Evolutionary conservation across 2,329 filamentous ascomycete genomes (phyloP), one percentile per base, ranked within the genome.

Genomic region (Cercospora sp.): DNA sequence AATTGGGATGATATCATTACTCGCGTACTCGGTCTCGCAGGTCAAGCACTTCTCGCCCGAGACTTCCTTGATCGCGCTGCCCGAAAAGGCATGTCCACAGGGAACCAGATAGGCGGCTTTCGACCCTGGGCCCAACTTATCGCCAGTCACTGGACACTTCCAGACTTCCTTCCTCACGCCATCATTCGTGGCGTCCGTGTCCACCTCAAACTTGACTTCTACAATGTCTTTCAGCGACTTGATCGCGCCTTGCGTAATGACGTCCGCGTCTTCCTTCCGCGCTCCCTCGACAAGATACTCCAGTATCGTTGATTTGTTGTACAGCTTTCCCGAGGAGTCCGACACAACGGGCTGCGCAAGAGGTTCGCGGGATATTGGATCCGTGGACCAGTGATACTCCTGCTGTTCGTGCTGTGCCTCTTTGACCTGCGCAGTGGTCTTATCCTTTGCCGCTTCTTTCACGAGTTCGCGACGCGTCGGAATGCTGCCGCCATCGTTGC

Each of bases 401-500:
- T 95, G 90, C 51, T 92, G 91, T 80, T 97, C 94, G 77, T 91
- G 89, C 72, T 90, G 90, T 8, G 91, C 90, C 72, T 95, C 93
- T 82, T 98, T 98, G 66, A 97, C 83, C 82, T 98, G 91, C 58
- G 92, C 90, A 30, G 92, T 87, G 37, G 91, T 96, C 24, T 91
- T 91, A 62, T 89, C 87, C 75, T 92, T 91, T 51, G 94, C 93
- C 30, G 94, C 93, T 80, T 94, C 91, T 81, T 97, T 97, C 79
- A 99, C 95, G 57, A 99, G 91, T 81, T 99, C 96, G 77, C 93
- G 91, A 34, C 96, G 92, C 71, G 91, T 98, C 5, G 95, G 95
- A 74, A 99, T 99, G 74, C 92, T 89, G 72, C 95, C 95, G 74
- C 95, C 95, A 80, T 99, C 95, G 82, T 99, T 99, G 79, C 95